Percentiles rank a stretch among this genome's conserved stretches.
Evolutionary conservation across 345 rosid species (phyloP).

Genomic region (Trapa incisa): DNA sequence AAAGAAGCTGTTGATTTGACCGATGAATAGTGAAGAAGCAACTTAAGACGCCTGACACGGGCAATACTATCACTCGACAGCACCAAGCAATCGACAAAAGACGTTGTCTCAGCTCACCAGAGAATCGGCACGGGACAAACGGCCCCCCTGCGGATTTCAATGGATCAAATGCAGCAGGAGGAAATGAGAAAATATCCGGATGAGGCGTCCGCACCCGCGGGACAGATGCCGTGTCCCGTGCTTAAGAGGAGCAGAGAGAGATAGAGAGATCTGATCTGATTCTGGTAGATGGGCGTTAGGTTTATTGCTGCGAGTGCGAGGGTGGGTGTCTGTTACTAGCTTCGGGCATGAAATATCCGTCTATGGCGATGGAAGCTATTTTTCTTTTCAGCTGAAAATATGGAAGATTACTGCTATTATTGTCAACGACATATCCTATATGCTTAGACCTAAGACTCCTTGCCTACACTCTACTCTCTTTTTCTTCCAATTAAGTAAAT

Average conservation of each 20-base stretch:
- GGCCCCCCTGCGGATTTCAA: background rate
- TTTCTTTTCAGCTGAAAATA: too few species aligned
- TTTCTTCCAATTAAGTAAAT: too few species aligned
- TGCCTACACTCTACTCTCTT: too few species aligned
- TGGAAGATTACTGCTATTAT: background rate
- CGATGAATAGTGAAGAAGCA: background rate
- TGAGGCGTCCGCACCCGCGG: background rate
- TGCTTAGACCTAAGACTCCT: too few species aligned
- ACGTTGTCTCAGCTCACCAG: background rate
- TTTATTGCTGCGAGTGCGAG: background rate
- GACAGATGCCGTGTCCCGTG: background rate
- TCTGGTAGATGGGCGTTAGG: background rate
- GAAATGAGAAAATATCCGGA: background rate
- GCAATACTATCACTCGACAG: background rate
- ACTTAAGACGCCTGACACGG: background rate
- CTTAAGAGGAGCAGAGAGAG: background rate
- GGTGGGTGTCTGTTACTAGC: background rate
- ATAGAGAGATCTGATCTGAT: conserved; percentile 1
- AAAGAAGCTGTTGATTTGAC: background rate
- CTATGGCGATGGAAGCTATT: background rate
- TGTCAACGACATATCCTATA: background rate
- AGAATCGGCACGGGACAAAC: background rate
- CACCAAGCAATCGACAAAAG: background rate
- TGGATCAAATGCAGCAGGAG: background rate
- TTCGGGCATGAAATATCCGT: background rate